phyloP scores from a whole-genome alignment of 768 basidiomycete species.

The Stropharia rugosoannulata region DNA sequence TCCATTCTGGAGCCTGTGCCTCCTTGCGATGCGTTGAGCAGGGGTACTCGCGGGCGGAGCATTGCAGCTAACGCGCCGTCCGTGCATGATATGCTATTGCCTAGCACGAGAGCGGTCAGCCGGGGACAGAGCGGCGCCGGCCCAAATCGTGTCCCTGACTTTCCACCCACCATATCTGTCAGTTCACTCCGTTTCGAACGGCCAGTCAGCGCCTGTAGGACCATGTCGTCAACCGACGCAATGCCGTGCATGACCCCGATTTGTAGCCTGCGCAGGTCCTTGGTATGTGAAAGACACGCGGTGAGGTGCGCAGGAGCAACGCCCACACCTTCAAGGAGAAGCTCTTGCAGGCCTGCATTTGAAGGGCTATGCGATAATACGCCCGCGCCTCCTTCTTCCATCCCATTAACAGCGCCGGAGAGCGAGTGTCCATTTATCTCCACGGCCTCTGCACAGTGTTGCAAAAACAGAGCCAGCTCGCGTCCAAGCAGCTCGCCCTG shows the following conservation, averaged over 20 bases:
- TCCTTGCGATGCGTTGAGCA: too few species aligned
- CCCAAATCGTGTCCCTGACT: neutral
- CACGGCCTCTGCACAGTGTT: slow-evolving; percentile 1
- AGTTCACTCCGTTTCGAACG: too few species aligned
- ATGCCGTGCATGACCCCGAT: slow-evolving; percentile 16
- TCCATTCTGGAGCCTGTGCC: slow-evolving; percentile 5
- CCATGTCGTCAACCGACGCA: slow-evolving; percentile 14
- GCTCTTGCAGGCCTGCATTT: slow-evolving; percentile 9
- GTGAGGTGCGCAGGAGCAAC: slow-evolving; percentile 19
- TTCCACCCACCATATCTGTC: too few species aligned
- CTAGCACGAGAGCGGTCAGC: slow-evolving; percentile 12
- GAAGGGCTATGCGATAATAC: neutral
- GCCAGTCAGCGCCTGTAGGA: slow-evolving; percentile 12
- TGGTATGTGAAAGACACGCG: slow-evolving; percentile 15
- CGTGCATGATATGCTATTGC: slow-evolving; percentile 12
- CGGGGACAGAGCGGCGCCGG: slow-evolving; percentile 11
- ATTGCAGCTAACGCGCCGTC: slow-evolving; percentile 18
- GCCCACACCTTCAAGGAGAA: slow-evolving; percentile 20
- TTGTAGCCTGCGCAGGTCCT: slow-evolving; percentile 15
- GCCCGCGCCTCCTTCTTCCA: too few species aligned
- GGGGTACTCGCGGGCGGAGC: neutral
- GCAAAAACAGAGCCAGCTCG: slow-evolving; percentile 15
- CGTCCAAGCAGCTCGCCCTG: slow-evolving; percentile 13
- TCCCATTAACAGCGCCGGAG: too few species aligned
- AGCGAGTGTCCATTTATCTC: too few species aligned